Conservation (phyloP, 163 green algal genomes). For the Prototheca wickerhamii region DNA sequence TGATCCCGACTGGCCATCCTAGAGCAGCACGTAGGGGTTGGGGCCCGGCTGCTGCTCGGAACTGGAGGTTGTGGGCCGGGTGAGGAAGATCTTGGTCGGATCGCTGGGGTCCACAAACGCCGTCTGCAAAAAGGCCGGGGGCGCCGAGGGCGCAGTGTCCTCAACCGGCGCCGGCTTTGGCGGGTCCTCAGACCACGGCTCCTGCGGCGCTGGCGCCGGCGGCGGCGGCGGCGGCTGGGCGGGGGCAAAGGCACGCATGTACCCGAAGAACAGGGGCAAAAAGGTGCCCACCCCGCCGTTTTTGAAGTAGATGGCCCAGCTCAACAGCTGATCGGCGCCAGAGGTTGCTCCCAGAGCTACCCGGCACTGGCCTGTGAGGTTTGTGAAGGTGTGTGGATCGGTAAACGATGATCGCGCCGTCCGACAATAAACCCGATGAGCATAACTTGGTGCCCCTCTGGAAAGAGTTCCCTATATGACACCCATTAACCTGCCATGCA, state of each 20-base stretch:
- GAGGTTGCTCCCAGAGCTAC: neutral
- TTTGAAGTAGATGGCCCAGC: slow-evolving; percentile 75
- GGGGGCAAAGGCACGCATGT: slow-evolving; percentile 13
- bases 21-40: neutral
- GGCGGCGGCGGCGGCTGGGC: neutral
- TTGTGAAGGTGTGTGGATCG: neutral
- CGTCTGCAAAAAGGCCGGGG: slow-evolving; percentile 23
- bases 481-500: no score
- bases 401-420: neutral
- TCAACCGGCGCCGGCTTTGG: neutral
- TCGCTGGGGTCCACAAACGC: slow-evolving; percentile 81
- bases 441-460: no score
- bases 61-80: slow-evolving; percentile 34
- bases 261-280: slow-evolving; percentile 56
- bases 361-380: neutral
- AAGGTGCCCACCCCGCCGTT: slow-evolving; percentile 69
- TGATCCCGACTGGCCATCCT: no score
- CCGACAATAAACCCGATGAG: neutral
- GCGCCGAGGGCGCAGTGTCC: neutral
- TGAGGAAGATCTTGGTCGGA: slow-evolving; percentile 35
- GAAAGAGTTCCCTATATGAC: no score
- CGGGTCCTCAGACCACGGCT: no score
- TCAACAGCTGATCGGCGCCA: slow-evolving; percentile 14
- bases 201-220: neutral
- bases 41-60: neutral